A percentile compares a stretch with the other conserved stretches of the same genome.
phyloP scores from a whole-genome alignment of 306 rosid genomes.

The Albizia julibrissin region DNA sequence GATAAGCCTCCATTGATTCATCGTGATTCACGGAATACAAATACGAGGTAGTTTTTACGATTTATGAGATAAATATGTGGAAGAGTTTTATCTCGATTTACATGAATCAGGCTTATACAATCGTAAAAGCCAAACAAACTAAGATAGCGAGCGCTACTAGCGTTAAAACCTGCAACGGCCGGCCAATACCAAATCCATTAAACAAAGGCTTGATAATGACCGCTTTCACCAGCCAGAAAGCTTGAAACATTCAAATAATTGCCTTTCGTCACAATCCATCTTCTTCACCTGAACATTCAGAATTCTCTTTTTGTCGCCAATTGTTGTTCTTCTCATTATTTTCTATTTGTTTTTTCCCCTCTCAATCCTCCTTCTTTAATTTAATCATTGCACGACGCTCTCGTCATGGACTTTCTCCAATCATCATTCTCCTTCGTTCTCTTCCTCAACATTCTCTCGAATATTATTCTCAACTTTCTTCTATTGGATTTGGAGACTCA shows the following conservation, averaged over 20 bases:
- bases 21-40: no score
- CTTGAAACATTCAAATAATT: not conserved
- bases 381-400: constrained; percentile 12
- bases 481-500: not conserved
- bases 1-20: not conserved
- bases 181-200: not conserved
- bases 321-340: constrained; percentile 37
- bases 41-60: no score
- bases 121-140: no score
- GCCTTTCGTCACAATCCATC: not conserved
- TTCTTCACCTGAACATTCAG: constrained; percentile 32
- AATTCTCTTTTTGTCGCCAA: constrained; percentile 48
- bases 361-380: not conserved
- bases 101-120: no score
- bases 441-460: constrained; percentile 28
- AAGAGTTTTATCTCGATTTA: no score
- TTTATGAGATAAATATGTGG: no score
- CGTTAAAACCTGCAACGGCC: constrained; percentile 1
- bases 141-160: not conserved
- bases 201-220: not conserved
- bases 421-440: constrained; percentile 38
- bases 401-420: constrained; percentile 43
- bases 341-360: constrained; percentile 16
- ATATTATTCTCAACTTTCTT: not conserved
- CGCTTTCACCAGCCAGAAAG: not conserved